Conservation (phyloP, 2,329 filamentous ascomycete species). For the Botrytis deweyae region DNA sequence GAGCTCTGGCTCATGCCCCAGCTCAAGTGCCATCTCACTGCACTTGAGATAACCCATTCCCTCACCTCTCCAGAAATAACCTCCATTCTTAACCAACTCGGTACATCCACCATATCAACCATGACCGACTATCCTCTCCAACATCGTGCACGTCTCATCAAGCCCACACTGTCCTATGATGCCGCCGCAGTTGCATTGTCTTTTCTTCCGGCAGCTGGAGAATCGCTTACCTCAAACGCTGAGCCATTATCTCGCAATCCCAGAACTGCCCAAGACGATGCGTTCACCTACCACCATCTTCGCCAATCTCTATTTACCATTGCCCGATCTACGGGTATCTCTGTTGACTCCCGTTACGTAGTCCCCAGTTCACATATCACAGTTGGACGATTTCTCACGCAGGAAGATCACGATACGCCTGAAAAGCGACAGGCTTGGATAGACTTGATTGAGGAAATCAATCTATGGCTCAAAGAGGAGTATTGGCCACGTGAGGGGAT, state of each 20-base stretch:
- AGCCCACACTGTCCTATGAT: conserved; percentile 81
- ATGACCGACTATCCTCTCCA: conserved; percentile 66
- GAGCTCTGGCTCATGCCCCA: conserved; percentile 85
- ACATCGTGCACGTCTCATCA: conserved; percentile 74
- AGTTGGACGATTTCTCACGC: conserved; percentile 73
- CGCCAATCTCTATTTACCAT: conserved; percentile 72
- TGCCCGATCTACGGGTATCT: conserved; percentile 60
- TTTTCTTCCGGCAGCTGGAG: conserved; percentile 76
- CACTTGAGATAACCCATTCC: conserved; percentile 81
- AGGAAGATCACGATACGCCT: conserved; percentile 59
- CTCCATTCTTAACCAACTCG: conserved; percentile 57
- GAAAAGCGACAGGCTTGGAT: conserved; percentile 60
- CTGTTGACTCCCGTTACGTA: conserved; percentile 76
- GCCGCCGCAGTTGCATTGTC: conserved; percentile 81
- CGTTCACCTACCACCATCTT: conserved; percentile 88
- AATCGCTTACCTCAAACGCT: conserved; percentile 42
- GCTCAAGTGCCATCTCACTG: conserved; percentile 78
- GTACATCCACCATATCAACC: conserved; percentile 50
- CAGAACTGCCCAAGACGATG: conserved; percentile 52
- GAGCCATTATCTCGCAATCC: conserved; percentile 26
- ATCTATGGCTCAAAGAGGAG: conserved; percentile 67
- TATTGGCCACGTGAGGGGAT: conserved; percentile 61
- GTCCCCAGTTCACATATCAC: conserved; percentile 91
- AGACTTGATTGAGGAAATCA: conserved; percentile 70
- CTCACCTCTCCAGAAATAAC: conserved; percentile 68